Evolutionary conservation across 164 flowering plant species (phyloP).

Genomic region (Macadamia tetraphylla): DNA sequence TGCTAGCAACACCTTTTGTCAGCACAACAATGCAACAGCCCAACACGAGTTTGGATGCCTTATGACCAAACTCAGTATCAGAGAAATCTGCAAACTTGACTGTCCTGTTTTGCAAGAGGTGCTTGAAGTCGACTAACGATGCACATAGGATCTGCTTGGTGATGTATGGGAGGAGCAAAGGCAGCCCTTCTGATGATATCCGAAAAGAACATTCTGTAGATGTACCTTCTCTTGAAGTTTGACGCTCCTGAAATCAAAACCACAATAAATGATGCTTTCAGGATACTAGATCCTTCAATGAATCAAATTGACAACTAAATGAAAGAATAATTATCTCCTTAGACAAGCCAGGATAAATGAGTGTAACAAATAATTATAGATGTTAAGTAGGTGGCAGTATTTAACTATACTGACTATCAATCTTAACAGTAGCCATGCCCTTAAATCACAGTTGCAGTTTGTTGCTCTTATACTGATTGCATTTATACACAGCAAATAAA

Average conservation of each 20-base stretch:
- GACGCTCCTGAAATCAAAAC: constrained; percentile 66
- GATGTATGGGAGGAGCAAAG: constrained; percentile 83
- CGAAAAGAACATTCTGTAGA: constrained; percentile 63
- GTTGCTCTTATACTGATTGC: no score
- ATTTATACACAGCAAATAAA: neutral
- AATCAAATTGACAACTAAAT: no score
- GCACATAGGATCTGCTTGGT: constrained; percentile 71
- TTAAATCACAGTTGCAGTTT: no score
- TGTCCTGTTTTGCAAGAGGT: constrained; percentile 68
- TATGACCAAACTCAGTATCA: constrained; percentile 58
- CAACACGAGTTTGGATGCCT: constrained; percentile 51
- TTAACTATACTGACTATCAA: no score
- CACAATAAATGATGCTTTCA: neutral
- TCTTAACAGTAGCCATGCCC: no score
- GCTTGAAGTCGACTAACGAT: constrained; percentile 66
- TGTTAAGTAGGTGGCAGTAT: no score
- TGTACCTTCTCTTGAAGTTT: constrained; percentile 65
- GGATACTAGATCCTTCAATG: no score
- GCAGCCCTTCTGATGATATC: constrained; percentile 96
- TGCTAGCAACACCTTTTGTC: constrained; percentile 42
- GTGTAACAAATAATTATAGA: no score
- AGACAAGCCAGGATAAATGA: no score
- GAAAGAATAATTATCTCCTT: no score
- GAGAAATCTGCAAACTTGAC: constrained; percentile 79
- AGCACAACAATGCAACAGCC: constrained; percentile 83